Evolutionary conservation across 2,329 filamentous ascomycete genomes (phyloP), one percentile per base, ranked within the genome.

Genomic region (Neofusicoccum ribis): DNA sequence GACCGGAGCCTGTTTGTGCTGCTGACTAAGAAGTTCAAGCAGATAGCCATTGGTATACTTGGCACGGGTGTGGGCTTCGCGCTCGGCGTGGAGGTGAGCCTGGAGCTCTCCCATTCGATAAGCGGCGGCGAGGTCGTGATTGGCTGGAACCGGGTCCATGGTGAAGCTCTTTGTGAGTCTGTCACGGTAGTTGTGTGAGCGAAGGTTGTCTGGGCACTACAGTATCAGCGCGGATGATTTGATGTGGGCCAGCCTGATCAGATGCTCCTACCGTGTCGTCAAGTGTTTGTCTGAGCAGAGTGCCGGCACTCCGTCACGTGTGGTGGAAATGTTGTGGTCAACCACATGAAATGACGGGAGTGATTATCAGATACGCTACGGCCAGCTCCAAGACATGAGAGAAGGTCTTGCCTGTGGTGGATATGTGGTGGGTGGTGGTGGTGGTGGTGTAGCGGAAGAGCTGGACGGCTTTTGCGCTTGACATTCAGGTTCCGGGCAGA

Each of bases 101-200:
- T 47, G 31, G n/a, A 60, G 56, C n/a, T 60, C 34, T 3, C 56
- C 56, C 20, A 60, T 36, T 9, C 34, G 56, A 17, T 47, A 60
- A 3, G 43, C 56, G 8, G 56, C 15, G 9, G 43, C 41, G 11
- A 23, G 41, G 43, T 27, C 56, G 3, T 17, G 27, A 11, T 31
- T 15, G 8, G n/a, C 3, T 36, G 44, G 39, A 17, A 47, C 36
- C 8, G 41, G 31, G 15, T 46, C 20, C 56, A 60, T 60, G 41
- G 43, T 27, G 56, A 37, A 11, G 9, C 6, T 9, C 12, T 15
- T 43, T 7, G 15, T 46, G 36, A 14, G 20, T 43, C 5, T 27
- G n/a, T n/a, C 36, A 15, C 15, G 14, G n/a, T 15, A 34, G n/a
- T 37, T n/a, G 5, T 44, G 14, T 15, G 43, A 17, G 15, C 27